These are phyloP conservation scores for Tephrocybe sp. DNA, from an alignment of 768 basidiomycete genomes.

Conservation along the genomic window DNA sequence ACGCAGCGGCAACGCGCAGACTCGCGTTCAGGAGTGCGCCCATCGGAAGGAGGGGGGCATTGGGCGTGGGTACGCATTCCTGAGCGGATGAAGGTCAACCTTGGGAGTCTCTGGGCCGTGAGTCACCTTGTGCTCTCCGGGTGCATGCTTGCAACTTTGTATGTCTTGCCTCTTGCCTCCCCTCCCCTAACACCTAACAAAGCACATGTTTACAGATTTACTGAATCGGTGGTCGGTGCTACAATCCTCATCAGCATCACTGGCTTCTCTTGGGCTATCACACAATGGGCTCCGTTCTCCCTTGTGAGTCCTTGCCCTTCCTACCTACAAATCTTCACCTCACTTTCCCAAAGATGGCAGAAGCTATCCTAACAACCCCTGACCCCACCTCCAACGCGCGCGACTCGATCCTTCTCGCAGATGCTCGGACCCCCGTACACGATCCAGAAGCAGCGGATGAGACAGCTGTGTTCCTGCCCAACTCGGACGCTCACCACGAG, in stretches of 20 bases:
- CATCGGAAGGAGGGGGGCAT: conserved; percentile 1
- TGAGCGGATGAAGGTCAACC: conserved; percentile 51
- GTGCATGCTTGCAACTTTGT: conserved; percentile 86
- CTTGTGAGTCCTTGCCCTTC: conserved; percentile 48
- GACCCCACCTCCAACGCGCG: conserved; percentile 30
- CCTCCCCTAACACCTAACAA: background rate
- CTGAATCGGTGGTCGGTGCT: conserved; percentile 64
- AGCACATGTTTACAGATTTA: conserved; percentile 51
- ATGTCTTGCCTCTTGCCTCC: conserved; percentile 29
- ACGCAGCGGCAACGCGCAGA: background rate
- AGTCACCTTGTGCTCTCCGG: conserved; percentile 70
- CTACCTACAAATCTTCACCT: background rate
- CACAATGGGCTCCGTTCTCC: conserved; percentile 91
- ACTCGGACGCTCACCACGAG: background rate
- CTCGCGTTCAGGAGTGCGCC: background rate
- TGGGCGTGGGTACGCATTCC: conserved; percentile 28
- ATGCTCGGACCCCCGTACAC: conserved; percentile 38
- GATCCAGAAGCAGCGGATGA: conserved; percentile 30
- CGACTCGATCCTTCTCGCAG: conserved; percentile 40
- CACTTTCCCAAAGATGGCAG: conserved; percentile 58
- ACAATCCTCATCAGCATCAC: conserved; percentile 73
- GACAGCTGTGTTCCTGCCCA: conserved; percentile 16
- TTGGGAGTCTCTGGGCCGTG: conserved; percentile 74
- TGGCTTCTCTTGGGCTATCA: conserved; percentile 92
- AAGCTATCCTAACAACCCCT: conserved; percentile 78